Conservation (phyloP, 140 eudicot species). For the Stevia rebaudiana region DNA sequence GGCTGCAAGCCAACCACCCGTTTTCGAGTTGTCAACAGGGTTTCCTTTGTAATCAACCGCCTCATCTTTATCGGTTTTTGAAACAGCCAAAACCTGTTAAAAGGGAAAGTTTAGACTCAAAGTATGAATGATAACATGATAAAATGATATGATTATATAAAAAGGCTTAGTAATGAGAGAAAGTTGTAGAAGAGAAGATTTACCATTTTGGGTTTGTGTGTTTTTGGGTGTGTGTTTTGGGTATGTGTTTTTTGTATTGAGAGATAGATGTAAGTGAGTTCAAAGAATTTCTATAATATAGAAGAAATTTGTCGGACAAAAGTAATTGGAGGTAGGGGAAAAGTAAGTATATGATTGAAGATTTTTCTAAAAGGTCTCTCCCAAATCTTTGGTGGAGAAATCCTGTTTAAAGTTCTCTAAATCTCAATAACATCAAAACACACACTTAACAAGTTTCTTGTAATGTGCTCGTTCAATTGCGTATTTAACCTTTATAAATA, state of each 20-base stretch:
- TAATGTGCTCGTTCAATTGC: neutral
- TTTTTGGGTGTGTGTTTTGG: neutral
- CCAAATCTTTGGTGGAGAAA: slow-evolving; percentile 38
- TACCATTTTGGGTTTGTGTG: slow-evolving; percentile 33
- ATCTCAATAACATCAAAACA: neutral
- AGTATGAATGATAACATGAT: slow-evolving; percentile 9
- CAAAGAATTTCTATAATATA: slow-evolving; percentile 20
- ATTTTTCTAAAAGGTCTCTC: slow-evolving; percentile 18
- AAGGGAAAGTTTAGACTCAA: neutral
- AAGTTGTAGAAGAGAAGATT: slow-evolving; percentile 21
- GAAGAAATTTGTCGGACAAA: slow-evolving; percentile 19
- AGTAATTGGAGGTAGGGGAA: slow-evolving; percentile 32
- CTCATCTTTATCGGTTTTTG: slow-evolving; percentile 27
- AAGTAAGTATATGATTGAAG: slow-evolving; percentile 22
- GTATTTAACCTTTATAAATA: neutral
- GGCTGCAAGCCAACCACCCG: slow-evolving; percentile 99
- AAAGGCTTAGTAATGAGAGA: neutral
- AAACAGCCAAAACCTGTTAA: slow-evolving; percentile 25
- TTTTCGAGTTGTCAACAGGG: slow-evolving; percentile 70
- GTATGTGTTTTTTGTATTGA: neutral
- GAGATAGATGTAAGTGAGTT: slow-evolving; percentile 10
- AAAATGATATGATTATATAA: slow-evolving; percentile 1
- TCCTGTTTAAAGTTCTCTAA: slow-evolving; percentile 14
- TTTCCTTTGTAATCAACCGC: slow-evolving; percentile 60
- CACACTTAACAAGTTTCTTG: slow-evolving; percentile 5